Percentiles rank a stretch among this genome's conserved stretches.
Evolutionary conservation across 2,329 filamentous ascomycete species (phyloP).

Genomic region (Hymenoscyphus scutula): DNA sequence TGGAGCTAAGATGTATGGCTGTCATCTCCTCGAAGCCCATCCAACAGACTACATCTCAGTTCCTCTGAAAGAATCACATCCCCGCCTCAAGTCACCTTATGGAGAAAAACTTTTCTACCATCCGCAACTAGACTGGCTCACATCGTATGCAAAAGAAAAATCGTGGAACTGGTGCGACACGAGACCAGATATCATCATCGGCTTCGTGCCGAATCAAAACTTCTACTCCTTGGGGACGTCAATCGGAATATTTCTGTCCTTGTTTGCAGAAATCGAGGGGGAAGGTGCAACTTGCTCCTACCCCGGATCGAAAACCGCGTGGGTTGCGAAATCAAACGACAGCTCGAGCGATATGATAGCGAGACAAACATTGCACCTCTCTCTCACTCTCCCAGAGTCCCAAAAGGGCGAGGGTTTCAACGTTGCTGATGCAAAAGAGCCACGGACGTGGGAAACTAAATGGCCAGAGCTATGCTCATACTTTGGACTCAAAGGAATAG

Average conservation of each 20-base stretch:
- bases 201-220: slow-evolving; percentile 42
- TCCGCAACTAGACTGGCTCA: slow-evolving; percentile 41
- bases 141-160: slow-evolving; percentile 39
- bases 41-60: slow-evolving; percentile 39
- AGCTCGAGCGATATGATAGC: slow-evolving; percentile 42
- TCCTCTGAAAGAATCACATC: slow-evolving; percentile 36
- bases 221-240: slow-evolving; percentile 40
- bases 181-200: slow-evolving; percentile 42
- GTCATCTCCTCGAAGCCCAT: slow-evolving; percentile 41
- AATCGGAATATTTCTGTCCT: slow-evolving; percentile 40
- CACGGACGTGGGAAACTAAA: slow-evolving; percentile 42
- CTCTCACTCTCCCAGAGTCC: slow-evolving; percentile 41
- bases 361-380: slow-evolving; percentile 43
- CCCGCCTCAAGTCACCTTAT: slow-evolving; percentile 37
- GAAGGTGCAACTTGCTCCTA: slow-evolving; percentile 40
- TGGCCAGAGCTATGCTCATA: slow-evolving; percentile 46
- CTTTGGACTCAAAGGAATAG: slow-evolving; percentile 44
- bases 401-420: slow-evolving; percentile 42
- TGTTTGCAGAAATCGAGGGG: slow-evolving; percentile 40
- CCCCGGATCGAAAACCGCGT: slow-evolving; percentile 40
- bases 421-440: slow-evolving; percentile 40
- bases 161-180: slow-evolving; percentile 43
- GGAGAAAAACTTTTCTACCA: slow-evolving; percentile 42
- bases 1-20: slow-evolving; percentile 42
- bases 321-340: slow-evolving; percentile 40